Evolutionary conservation across 108 stramenopile genomes (phyloP).

Genomic region (Cyclotella cryptica): DNA sequence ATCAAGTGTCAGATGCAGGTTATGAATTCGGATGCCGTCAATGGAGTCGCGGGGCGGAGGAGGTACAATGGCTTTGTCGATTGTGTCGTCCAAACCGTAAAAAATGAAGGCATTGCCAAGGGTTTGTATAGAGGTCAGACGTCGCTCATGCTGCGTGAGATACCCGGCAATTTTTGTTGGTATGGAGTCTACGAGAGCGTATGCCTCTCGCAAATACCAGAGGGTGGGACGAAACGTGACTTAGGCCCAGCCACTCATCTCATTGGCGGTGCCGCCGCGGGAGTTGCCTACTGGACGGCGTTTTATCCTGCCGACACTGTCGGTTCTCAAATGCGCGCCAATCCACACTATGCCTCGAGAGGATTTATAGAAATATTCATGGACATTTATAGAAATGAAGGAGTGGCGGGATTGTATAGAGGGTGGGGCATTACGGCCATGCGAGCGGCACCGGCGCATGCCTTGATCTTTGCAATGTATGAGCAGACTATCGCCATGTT

Average conservation of each 20-base stretch:
- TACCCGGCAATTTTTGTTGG: conserved; percentile 61
- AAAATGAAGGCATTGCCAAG: conserved; percentile 48
- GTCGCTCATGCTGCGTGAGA: conserved; percentile 44
- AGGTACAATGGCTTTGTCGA: conserved; percentile 54
- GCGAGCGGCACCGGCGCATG: conserved; percentile 62
- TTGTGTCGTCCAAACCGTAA: conserved; percentile 51
- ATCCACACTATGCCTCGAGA: conserved; percentile 43
- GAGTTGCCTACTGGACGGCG: conserved; percentile 62
- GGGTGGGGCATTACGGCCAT: conserved; percentile 58
- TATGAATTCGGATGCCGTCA: conserved; percentile 46
- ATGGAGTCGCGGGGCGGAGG: not conserved
- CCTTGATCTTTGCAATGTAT: conserved; percentile 59
- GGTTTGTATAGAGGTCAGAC: conserved; percentile 58
- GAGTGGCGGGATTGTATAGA: conserved; percentile 46
- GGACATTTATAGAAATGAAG: conserved; percentile 38
- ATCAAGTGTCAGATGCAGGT: conserved; percentile 57
- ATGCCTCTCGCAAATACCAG: conserved; percentile 54
- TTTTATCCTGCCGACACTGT: conserved; percentile 66
- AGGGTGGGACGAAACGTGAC: conserved; percentile 61
- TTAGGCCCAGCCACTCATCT: conserved; percentile 48
- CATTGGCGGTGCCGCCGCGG: conserved; percentile 54
- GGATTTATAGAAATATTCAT: conserved; percentile 36
- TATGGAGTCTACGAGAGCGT: conserved; percentile 59
- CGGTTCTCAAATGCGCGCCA: conserved; percentile 49
- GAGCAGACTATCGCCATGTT: conserved; percentile 55